A percentile compares a stretch with the other conserved stretches of the same genome.
Evolutionary conservation across 306 rosid genomes (phyloP).

Genomic region (Citrullus colocynthis): DNA sequence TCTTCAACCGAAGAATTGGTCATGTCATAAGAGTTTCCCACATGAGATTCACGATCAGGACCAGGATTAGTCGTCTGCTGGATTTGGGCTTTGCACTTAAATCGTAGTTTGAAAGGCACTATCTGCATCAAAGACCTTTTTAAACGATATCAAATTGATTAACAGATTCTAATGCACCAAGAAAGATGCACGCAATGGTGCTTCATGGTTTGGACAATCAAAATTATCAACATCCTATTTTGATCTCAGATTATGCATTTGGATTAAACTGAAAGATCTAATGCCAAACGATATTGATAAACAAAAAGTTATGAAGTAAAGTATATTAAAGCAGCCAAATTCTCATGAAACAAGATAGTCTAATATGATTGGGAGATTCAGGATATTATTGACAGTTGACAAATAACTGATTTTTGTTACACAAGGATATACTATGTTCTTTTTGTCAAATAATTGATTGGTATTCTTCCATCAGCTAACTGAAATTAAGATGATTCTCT

Average conservation of each 20-base stretch:
- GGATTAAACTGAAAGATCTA: background rate
- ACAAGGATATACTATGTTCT: background rate
- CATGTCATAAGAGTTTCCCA: conserved; percentile 5
- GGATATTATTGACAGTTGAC: background rate
- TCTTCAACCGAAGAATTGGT: conserved; percentile 40
- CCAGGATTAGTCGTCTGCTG: conserved; percentile 24
- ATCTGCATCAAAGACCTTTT: conserved; percentile 25
- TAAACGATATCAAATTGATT: background rate
- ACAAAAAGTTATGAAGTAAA: background rate
- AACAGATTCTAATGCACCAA: background rate
- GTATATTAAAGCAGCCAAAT: background rate
- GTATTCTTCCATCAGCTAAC: background rate
- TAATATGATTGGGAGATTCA: background rate
- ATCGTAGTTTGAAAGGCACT: conserved; percentile 45
- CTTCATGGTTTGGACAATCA: background rate
- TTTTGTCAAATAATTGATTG: background rate
- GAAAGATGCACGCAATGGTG: background rate
- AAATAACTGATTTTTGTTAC: background rate
- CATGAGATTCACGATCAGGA: conserved; percentile 12
- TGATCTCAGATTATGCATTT: background rate
- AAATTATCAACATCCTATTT: background rate
- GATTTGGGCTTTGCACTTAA: conserved; percentile 39
- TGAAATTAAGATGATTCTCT: background rate
- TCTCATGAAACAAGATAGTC: background rate
- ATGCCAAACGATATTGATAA: background rate